Percentiles rank a stretch among this genome's conserved stretches.
These are phyloP conservation scores for Aspergillus cejpii DNA, from an alignment of 2,329 filamentous ascomycete species.

Conservation along the genomic window DNA sequence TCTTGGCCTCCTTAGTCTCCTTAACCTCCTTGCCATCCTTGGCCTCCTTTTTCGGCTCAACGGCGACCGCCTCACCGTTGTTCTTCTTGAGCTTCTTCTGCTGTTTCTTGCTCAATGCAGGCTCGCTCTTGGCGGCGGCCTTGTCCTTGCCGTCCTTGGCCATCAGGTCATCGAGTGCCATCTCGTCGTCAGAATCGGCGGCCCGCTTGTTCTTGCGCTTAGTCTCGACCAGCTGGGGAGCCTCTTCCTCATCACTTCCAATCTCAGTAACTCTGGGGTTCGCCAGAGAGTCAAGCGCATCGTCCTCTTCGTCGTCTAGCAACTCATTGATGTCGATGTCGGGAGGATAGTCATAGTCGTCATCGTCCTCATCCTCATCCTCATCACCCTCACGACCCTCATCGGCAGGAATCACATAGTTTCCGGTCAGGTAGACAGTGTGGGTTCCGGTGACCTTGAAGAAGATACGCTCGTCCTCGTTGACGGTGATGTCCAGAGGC, in stretches of 20 bases:
- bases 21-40: conserved; percentile 45
- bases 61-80: conserved; percentile 73
- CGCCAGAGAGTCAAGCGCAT: conserved; percentile 70
- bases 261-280: conserved; percentile 80
- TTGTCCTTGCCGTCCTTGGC: conserved; percentile 59
- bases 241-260: conserved; percentile 66
- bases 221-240: conserved; percentile 45
- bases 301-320: conserved; percentile 54
- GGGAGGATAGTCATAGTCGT: conserved; percentile 74
- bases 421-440: conserved; percentile 86
- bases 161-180: conserved; percentile 72
- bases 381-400: conserved; percentile 47
- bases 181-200: conserved; percentile 59
- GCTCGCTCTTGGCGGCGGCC: conserved; percentile 52
- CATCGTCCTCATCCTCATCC: conserved; percentile 59
- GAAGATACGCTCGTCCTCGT: conserved; percentile 81
- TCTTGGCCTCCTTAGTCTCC: conserved; percentile 66
- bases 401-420: conserved; percentile 74
- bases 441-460: conserved; percentile 89
- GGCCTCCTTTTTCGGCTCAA: conserved; percentile 52
- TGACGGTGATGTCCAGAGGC: conserved; percentile 84
- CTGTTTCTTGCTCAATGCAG: conserved; percentile 90
- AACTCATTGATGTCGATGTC: conserved; percentile 54
- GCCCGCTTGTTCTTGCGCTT: conserved; percentile 87
- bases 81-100: conserved; percentile 99